Percentiles rank a stretch among this genome's conserved stretches.
Evolutionary conservation across 2,329 filamentous ascomycete species (phyloP).

Genomic region (Cercospora canescens): DNA sequence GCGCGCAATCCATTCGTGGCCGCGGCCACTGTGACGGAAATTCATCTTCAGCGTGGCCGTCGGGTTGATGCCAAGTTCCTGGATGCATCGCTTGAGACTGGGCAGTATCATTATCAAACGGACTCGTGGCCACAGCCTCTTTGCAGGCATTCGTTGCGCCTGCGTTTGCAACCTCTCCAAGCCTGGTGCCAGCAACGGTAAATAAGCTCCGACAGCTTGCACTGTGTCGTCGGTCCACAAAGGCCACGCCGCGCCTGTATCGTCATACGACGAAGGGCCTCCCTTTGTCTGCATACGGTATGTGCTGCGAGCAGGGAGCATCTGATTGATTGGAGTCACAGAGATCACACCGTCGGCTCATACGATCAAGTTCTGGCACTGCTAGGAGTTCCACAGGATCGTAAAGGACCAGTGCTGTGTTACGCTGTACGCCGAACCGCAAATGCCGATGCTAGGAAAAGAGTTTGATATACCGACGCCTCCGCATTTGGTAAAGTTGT

Average conservation of each 20-base stretch:
- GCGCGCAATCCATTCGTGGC: not conserved
- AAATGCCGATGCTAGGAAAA: not conserved
- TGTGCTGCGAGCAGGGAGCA: not conserved
- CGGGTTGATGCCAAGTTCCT: slow-evolving; percentile 7
- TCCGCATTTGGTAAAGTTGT: not conserved
- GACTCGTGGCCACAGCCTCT: not conserved
- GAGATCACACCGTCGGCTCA: not conserved
- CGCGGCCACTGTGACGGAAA: too few relatives aligned
- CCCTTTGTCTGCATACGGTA: not conserved
- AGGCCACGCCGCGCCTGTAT: not conserved
- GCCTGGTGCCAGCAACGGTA: not conserved
- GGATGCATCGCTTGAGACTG: not conserved
- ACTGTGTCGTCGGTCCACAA: not conserved
- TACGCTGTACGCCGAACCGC: not conserved
- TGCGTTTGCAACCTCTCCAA: not conserved
- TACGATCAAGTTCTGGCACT: not conserved
- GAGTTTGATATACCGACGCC: slow-evolving; percentile 7
- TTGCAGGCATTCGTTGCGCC: not conserved
- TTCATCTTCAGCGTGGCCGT: not conserved
- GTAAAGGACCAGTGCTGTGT: not conserved
- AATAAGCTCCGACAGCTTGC: not conserved
- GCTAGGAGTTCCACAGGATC: not conserved
- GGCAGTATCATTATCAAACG: not conserved
- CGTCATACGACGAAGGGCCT: not conserved
- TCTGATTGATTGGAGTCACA: not conserved